Percentiles rank a stretch among this genome's conserved stretches.
Evolutionary conservation across 805 yeast species (phyloP).

Genomic region (Saccharomycopsis microspora): DNA sequence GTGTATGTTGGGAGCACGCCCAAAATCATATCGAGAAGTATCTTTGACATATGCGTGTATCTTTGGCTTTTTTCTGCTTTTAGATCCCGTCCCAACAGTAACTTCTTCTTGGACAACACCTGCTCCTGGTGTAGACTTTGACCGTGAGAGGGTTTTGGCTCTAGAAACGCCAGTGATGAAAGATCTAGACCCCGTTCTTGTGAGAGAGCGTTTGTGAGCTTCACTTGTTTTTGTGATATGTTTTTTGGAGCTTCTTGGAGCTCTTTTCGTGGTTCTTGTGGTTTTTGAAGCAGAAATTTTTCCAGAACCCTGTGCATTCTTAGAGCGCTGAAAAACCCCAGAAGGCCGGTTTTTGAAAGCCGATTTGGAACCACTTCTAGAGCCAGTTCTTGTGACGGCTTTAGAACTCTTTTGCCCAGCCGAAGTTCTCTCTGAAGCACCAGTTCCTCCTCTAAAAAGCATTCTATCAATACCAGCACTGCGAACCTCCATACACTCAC

Average conservation of each 20-base stretch:
- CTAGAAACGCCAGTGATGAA: background rate
- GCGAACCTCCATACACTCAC: constrained; percentile 7
- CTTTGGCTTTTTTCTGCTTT: background rate
- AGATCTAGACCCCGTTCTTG: background rate
- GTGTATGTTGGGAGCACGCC: constrained; percentile 8
- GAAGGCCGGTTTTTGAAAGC: background rate
- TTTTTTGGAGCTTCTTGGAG: too few relatives aligned
- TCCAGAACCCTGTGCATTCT: background rate
- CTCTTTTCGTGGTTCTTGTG: background rate
- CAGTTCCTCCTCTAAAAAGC: background rate
- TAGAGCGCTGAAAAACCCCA: background rate
- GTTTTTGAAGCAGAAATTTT: too few relatives aligned
- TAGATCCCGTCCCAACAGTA: background rate
- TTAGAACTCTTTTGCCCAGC: background rate
- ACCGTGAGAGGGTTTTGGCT: background rate
- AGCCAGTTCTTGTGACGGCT: background rate
- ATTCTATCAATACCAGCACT: constrained; percentile 5
- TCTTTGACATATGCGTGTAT: constrained; percentile 2
- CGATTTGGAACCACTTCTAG: background rate
- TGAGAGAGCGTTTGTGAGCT: background rate
- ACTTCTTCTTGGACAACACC: background rate
- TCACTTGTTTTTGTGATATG: background rate
- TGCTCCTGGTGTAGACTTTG: background rate
- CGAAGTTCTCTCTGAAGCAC: background rate
- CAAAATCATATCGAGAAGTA: constrained; percentile 5